A percentile compares a stretch with the other conserved stretches of the same genome.
Conservation (phyloP, 768 basidiomycete genomes). For the Amanita jacksonii region DNA sequence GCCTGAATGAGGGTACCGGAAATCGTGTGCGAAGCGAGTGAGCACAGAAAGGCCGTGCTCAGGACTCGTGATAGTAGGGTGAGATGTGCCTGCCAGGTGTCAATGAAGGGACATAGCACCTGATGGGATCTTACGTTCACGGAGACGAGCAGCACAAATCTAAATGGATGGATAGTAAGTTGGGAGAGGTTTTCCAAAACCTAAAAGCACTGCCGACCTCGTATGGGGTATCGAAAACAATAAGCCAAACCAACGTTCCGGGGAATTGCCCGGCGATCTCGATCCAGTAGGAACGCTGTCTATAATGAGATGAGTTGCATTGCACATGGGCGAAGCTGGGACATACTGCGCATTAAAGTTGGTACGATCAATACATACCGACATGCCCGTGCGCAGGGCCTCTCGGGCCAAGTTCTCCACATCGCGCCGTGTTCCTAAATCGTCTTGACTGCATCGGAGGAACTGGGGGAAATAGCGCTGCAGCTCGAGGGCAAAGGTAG, state of each 20-base stretch:
- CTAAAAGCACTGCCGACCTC: constrained; percentile 37
- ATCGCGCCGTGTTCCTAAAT: constrained; percentile 55
- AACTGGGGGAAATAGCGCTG: constrained; percentile 51
- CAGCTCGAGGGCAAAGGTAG: constrained; percentile 67
- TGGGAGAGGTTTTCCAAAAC: too few relatives aligned
- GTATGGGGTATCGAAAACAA: constrained; percentile 73
- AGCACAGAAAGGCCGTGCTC: constrained; percentile 53
- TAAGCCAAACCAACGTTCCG: constrained; percentile 55
- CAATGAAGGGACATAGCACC: too few relatives aligned
- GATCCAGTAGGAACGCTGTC: constrained; percentile 70
- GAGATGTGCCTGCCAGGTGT: constrained; percentile 43
- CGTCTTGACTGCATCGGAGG: constrained; percentile 71
- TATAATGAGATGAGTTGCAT: constrained; percentile 17
- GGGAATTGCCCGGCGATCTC: constrained; percentile 60
- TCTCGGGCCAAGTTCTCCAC: constrained; percentile 53
- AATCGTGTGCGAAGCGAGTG: constrained; percentile 54
- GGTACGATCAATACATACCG: constrained; percentile 73
- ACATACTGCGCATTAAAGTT: constrained; percentile 63
- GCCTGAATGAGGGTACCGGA: constrained; percentile 38
- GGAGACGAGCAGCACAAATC: constrained; percentile 55
- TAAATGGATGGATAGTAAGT: too few relatives aligned
- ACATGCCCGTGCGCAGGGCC: constrained; percentile 46
- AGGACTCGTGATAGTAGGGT: constrained; percentile 66
- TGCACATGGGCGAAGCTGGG: constrained; percentile 4
- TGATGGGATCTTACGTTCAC: constrained; percentile 35